A percentile compares a stretch with the other conserved stretches of the same genome.
phyloP scores from a whole-genome alignment of 495 filamentous ascomycete genomes.

The Jackrogersella minutella region DNA sequence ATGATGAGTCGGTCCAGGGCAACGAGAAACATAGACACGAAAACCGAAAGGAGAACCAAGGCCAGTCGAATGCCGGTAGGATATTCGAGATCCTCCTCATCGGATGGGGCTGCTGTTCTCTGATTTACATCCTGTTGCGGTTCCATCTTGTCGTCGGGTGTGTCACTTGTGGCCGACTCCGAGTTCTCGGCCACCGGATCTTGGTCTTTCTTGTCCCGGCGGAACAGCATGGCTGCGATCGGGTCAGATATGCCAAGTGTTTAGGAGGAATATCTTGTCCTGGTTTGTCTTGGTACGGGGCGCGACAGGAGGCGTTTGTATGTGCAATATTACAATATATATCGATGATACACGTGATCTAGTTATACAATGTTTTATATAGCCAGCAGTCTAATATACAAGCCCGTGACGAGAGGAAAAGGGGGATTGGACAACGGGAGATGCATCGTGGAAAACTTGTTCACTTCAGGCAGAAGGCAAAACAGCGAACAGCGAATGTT shows the following conservation, averaged over 20 bases:
- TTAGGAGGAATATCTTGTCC: too few species aligned
- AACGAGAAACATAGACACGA: slow-evolving; percentile 49
- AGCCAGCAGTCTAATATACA: background rate
- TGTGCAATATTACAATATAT: background rate
- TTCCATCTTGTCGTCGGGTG: background rate
- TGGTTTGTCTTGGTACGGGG: background rate
- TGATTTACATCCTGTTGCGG: background rate
- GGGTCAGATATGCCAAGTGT: background rate
- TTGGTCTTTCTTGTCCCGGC: slow-evolving; percentile 4
- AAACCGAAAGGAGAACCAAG: slow-evolving; percentile 43
- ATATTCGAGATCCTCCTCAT: slow-evolving; percentile 38
- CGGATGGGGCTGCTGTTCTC: background rate
- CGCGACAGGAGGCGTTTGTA: background rate
- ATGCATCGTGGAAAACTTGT: background rate
- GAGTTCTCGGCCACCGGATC: background rate
- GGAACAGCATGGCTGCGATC: slow-evolving; percentile 10
- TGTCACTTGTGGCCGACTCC: background rate
- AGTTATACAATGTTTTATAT: background rate
- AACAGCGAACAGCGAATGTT: too few species aligned
- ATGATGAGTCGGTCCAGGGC: slow-evolving; percentile 50
- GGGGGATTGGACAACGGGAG: background rate
- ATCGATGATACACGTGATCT: background rate
- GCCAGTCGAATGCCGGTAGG: slow-evolving; percentile 42
- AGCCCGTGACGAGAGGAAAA: background rate
- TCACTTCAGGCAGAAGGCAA: too few species aligned